A percentile compares a stretch with the other conserved stretches of the same genome.
Conservation (phyloP, 768 basidiomycete species). For the Hortiboletus flavorubellus region DNA sequence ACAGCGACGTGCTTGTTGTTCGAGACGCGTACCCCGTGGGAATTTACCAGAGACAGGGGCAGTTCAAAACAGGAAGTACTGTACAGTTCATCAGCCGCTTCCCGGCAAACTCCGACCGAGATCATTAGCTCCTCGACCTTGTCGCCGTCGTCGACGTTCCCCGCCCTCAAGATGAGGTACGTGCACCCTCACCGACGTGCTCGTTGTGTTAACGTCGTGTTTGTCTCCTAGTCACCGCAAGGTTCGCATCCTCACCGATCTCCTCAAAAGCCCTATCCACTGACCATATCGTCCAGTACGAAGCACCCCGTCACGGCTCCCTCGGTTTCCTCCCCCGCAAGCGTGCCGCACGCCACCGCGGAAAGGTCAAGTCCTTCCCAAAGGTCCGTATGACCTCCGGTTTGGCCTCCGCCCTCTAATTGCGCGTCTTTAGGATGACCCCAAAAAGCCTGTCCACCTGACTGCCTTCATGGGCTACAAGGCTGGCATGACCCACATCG, state of each 20-base stretch:
- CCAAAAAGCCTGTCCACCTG: conserved; percentile 98
- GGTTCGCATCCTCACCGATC: conserved; percentile 43
- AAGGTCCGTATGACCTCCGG: conserved; percentile 53
- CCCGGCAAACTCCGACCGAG: conserved; percentile 25
- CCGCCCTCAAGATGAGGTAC: conserved; percentile 58
- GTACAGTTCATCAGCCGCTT: conserved; percentile 33
- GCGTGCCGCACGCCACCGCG: conserved; percentile 94
- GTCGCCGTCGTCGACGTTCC: conserved; percentile 20
- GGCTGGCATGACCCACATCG: conserved; percentile 99
- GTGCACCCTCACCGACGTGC: conserved; percentile 14
- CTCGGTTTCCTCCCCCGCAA: conserved; percentile 97
- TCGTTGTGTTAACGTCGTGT: background rate
- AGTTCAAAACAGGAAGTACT: conserved; percentile 16
- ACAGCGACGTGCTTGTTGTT: background rate
- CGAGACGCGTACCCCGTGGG: background rate
- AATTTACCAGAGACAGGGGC: conserved; percentile 18
- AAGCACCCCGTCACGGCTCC: conserved; percentile 98
- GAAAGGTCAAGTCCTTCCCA: conserved; percentile 99
- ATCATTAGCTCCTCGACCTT: conserved; percentile 7
- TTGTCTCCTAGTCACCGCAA: conserved; percentile 71
- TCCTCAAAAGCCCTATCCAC: background rate
- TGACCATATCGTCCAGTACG: conserved; percentile 59
- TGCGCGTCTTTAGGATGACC: conserved; percentile 74
- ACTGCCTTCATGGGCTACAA: conserved; percentile 99
- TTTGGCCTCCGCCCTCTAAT: conserved; percentile 6